Base-by-base conservation (phyloP, 2,329 filamentous ascomycete genomes). In the Phoma sp. region DNA sequence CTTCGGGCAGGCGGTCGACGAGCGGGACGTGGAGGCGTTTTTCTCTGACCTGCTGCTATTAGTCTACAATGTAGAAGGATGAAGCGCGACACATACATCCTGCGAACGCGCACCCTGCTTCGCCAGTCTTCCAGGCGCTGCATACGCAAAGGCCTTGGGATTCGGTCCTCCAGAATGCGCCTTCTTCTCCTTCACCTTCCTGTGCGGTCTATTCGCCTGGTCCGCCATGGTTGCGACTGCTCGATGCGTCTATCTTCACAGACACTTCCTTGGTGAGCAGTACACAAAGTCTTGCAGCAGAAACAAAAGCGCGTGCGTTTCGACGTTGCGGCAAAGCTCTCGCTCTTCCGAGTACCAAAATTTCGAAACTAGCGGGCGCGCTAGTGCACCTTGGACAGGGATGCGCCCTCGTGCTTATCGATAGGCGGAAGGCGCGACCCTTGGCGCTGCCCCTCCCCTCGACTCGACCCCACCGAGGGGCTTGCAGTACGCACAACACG, bases 11-110 rank as follows among this genome's bases (percentile, higher is more conserved):
- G 65, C 96, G 88, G 81, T 99, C 95, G 79, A 98, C 90, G 74
- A 96, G 89, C 39, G 95, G 95, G 17, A 99, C 95, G 82, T 99
- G 96, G 35, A 98, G 84, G 56, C 94, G 87, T 78, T 96, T 97
- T 78, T 99, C 96, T 83, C 92, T 95, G 77, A 96, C 88, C 89
- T 93, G 71, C 12, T 6, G 0, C 15, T 37, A 36, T 70, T 35
- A 69, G 60, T 17, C 8, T 1, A n/a, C 6, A n/a, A 6, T 0
- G 3, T 1, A 3, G 8, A 9, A 17, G 4, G 5, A 4, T 12
- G 24, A n/a, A 41, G 21, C 15, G 31, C 33, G 27, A 36, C 3
- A 17, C 80, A 25, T 79, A 88, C 87, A 84, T 91, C 88, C 70
- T 88, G 84, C 55, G 87, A 89, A 71, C 90, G 82, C 48, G 88